phyloP scores from a whole-genome alignment of 129 eudicot genomes.

The carrot (Daucus carota) region DNA sequence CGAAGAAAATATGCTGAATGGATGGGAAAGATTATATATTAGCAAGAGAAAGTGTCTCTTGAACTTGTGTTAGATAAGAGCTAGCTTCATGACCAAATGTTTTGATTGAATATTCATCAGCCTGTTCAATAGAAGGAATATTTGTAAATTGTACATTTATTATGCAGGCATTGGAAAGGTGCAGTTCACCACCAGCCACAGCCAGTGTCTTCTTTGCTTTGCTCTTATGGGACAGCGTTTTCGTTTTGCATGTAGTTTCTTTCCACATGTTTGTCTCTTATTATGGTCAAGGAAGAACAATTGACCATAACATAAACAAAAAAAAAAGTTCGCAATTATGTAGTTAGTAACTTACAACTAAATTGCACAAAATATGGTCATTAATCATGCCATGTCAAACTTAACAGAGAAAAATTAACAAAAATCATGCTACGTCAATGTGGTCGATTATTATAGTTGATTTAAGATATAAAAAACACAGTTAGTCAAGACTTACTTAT shows the following conservation, averaged over 20 bases:
- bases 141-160: neutral
- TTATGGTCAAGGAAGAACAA: neutral
- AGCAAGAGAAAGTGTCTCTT: neutral
- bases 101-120: neutral
- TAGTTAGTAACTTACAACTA: too few relatives aligned
- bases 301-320: neutral
- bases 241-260: neutral
- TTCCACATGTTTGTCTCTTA: neutral
- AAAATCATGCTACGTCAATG: too few relatives aligned
- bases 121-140: neutral
- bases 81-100: neutral
- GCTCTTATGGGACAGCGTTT: too few relatives aligned
- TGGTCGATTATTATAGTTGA: too few relatives aligned
- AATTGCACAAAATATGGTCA: too few relatives aligned
- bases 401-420: too few relatives aligned
- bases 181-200: neutral
- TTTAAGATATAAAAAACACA: too few relatives aligned
- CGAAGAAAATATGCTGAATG: constrained; percentile 28
- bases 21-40: constrained; percentile 15
- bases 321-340: neutral
- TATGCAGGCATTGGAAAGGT: constrained; percentile 8
- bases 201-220: neutral
- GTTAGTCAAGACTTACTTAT: too few relatives aligned
- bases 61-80: neutral
- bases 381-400: too few relatives aligned